Evolutionary conservation across 2,329 filamentous ascomycete genomes (phyloP).

Genomic region (Reticulascus tulasneorum): DNA sequence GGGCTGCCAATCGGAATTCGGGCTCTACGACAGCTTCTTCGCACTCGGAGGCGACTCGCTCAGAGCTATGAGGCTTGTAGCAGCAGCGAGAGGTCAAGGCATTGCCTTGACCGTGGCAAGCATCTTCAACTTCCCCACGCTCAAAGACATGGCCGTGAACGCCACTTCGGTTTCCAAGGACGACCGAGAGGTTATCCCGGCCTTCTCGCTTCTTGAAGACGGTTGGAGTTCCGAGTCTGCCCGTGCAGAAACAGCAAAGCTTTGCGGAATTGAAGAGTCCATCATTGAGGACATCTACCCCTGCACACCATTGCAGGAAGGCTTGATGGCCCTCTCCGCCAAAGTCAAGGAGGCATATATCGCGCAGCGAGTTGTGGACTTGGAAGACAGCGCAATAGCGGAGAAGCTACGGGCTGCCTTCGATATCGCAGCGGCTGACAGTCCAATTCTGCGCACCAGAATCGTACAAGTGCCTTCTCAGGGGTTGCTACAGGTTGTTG

Average conservation of each 20-base stretch:
- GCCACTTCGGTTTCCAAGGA: slow-evolving; percentile 20
- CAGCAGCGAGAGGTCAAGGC: slow-evolving; percentile 33
- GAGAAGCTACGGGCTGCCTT: slow-evolving; percentile 39
- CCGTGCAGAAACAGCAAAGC: slow-evolving; percentile 30
- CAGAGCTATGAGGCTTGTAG: slow-evolving; percentile 47
- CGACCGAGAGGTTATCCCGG: slow-evolving; percentile 13
- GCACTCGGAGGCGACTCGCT: slow-evolving; percentile 47
- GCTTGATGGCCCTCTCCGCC: slow-evolving; percentile 48
- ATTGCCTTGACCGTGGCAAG: slow-evolving; percentile 39
- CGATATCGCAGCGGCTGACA: slow-evolving; percentile 29
- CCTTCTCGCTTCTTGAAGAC: slow-evolving; percentile 36
- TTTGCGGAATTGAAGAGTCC: slow-evolving; percentile 32
- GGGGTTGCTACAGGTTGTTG: slow-evolving; percentile 44
- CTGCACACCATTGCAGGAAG: slow-evolving; percentile 51
- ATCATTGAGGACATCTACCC: slow-evolving; percentile 49
- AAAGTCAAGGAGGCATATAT: slow-evolving; percentile 50
- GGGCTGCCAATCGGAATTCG: slow-evolving; percentile 27
- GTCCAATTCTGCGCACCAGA: slow-evolving; percentile 43
- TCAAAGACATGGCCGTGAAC: slow-evolving; percentile 39
- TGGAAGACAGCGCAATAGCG: slow-evolving; percentile 31
- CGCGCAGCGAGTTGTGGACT: slow-evolving; percentile 42
- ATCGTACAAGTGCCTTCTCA: slow-evolving; percentile 41
- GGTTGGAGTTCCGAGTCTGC: slow-evolving; percentile 30
- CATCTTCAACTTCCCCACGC: slow-evolving; percentile 40
- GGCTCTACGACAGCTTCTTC: slow-evolving; percentile 41